Evolutionary conservation across 768 basidiomycete species (phyloP).

Genomic region (Macrocybe gigantea): DNA sequence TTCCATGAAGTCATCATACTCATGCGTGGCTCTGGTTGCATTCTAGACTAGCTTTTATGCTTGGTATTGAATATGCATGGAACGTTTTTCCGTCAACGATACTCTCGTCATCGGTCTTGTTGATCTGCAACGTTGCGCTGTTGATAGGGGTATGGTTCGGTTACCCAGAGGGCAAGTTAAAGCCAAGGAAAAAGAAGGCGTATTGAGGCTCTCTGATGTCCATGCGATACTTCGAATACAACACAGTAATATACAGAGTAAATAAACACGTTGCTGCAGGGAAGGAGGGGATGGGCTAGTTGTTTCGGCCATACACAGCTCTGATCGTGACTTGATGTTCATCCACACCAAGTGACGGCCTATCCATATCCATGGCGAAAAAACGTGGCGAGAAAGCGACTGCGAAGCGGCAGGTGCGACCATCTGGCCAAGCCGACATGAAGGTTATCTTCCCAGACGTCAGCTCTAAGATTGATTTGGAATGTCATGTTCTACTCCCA

Average conservation of each 20-base stretch:
- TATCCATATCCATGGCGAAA: too few relatives aligned
- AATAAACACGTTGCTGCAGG: too few relatives aligned
- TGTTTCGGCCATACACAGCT: too few relatives aligned
- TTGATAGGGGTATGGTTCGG: slow-evolving; percentile 29
- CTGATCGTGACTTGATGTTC: too few relatives aligned
- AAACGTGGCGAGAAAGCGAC: too few relatives aligned
- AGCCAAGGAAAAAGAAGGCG: background rate
- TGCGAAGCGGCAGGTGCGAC: too few relatives aligned
- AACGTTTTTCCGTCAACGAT: slow-evolving; percentile 80
- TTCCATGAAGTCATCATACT: slow-evolving; percentile 2
- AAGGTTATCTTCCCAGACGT: slow-evolving; percentile 36
- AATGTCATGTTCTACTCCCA: slow-evolving; percentile 44
- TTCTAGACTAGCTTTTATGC: slow-evolving; percentile 52
- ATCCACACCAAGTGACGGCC: too few relatives aligned
- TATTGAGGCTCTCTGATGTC: too few relatives aligned
- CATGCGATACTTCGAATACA: too few relatives aligned
- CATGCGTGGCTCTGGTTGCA: background rate
- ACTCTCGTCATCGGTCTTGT: slow-evolving; percentile 24
- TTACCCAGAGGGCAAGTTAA: background rate
- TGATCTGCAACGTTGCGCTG: slow-evolving; percentile 19
- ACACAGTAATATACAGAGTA: too few relatives aligned
- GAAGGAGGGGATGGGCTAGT: too few relatives aligned
- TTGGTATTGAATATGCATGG: slow-evolving; percentile 80
- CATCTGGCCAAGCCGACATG: too few relatives aligned
- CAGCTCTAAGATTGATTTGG: slow-evolving; percentile 35